Conservation (phyloP, 2,329 filamentous ascomycete species). For the Arthroderma sp. region DNA sequence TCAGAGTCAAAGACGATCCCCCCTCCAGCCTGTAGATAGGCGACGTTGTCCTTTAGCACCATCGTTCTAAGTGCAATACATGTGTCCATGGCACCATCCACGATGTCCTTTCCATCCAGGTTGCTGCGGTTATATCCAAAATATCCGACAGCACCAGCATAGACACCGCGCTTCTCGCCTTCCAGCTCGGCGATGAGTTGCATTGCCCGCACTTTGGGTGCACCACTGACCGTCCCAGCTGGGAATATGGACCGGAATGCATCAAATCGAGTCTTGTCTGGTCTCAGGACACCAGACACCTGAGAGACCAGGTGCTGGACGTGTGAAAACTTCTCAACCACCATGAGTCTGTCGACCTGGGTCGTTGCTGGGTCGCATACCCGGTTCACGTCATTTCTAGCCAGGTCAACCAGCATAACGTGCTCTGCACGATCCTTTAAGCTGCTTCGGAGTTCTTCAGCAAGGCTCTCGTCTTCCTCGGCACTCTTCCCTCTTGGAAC, state of each 20-base stretch:
- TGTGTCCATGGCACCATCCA: constrained; percentile 84
- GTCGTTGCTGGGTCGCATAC: constrained; percentile 85
- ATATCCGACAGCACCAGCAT: constrained; percentile 92
- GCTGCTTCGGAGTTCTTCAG: constrained; percentile 61
- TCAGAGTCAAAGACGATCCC: constrained; percentile 94
- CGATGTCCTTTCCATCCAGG: constrained; percentile 45
- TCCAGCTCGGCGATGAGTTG: constrained; percentile 92
- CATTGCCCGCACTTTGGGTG: constrained; percentile 94
- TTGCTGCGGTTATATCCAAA: constrained; percentile 76
- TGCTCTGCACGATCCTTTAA: constrained; percentile 90
- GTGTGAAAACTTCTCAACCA: constrained; percentile 86
- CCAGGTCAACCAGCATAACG: constrained; percentile 95
- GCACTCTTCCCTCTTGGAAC: constrained; percentile 72
- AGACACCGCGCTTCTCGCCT: constrained; percentile 84
- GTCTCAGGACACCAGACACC: constrained; percentile 77
- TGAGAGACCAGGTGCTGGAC: constrained; percentile 96
- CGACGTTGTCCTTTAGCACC: constrained; percentile 80
- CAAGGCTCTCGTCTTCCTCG: constrained; percentile 70
- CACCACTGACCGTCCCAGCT: constrained; percentile 86
- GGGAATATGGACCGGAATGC: constrained; percentile 95
- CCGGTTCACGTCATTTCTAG: constrained; percentile 91
- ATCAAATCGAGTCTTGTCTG: constrained; percentile 79
- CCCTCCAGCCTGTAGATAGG: constrained; percentile 76
- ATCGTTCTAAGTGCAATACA: constrained; percentile 78
- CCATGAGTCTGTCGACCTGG: constrained; percentile 86